Percentiles rank a stretch among this genome's conserved stretches.
phyloP scores from a whole-genome alignment of 1,284 basidiomycete species.

The Blastosporella zonata region DNA sequence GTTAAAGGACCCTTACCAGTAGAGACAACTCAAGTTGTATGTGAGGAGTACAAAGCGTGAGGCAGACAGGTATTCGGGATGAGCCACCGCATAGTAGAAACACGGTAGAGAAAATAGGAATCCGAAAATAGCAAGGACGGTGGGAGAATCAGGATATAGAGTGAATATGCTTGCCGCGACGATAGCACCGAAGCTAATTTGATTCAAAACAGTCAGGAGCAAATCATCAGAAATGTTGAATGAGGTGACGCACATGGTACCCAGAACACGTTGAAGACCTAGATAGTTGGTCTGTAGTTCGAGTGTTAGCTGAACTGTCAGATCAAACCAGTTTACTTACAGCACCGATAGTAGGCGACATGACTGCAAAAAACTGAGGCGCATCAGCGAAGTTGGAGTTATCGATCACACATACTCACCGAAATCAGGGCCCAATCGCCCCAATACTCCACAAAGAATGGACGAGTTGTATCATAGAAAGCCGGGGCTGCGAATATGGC shows the following conservation, averaged over 20 bases:
- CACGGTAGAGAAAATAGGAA: conserved; percentile 92
- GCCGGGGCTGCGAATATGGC: conserved; percentile 83
- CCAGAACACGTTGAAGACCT: conserved; percentile 73
- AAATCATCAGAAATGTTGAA: conserved; percentile 5
- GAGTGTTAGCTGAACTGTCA: conserved; percentile 5
- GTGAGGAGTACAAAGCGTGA: conserved; percentile 87
- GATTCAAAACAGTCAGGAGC: neutral
- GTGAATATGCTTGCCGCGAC: conserved; percentile 74
- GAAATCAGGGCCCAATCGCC: conserved; percentile 97
- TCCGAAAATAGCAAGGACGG: conserved; percentile 79
- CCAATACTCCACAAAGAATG: conserved; percentile 76
- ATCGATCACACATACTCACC: conserved; percentile 39
- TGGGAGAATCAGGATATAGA: conserved; percentile 73
- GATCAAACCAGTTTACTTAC: conserved; percentile 38
- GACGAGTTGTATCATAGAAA: conserved; percentile 77
- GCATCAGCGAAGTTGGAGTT: conserved; percentile 6
- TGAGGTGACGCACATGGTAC: conserved; percentile 65
- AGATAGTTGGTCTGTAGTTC: conserved; percentile 72
- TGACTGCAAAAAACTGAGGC: conserved; percentile 78
- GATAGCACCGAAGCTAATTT: conserved; percentile 68
- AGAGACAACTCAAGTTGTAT: conserved; percentile 90
- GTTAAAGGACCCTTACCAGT: conserved; percentile 51
- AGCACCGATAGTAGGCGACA: conserved; percentile 85
- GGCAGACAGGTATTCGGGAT: conserved; percentile 76
- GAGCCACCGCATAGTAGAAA: conserved; percentile 86